These are phyloP conservation scores for Gymnopus androsaceus DNA, from an alignment of 1,284 basidiomycete species.

Conservation along the genomic window DNA sequence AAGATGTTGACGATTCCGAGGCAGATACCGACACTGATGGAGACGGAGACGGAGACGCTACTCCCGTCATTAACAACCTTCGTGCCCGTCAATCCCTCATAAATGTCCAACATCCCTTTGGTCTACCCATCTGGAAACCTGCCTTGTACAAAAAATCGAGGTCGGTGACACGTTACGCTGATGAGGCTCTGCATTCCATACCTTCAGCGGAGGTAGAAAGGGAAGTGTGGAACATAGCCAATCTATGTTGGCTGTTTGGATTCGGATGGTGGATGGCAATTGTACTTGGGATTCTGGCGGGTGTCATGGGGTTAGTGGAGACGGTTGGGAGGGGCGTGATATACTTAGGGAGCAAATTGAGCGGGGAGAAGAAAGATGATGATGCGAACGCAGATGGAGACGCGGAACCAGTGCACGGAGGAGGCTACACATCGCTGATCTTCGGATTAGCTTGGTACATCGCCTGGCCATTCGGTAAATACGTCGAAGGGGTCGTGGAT, in stretches of 20 bases:
- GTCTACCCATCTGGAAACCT: slow-evolving; percentile 99
- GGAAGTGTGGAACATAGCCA: slow-evolving; percentile 89
- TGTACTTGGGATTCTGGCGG: slow-evolving; percentile 54
- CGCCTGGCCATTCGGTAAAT: slow-evolving; percentile 98
- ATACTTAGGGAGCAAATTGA: slow-evolving; percentile 64
- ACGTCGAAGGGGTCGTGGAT: slow-evolving; percentile 80
- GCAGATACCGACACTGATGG: slow-evolving; percentile 30
- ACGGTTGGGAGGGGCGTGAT: slow-evolving; percentile 91
- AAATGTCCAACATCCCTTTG: slow-evolving; percentile 99
- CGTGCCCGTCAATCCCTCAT: slow-evolving; percentile 93
- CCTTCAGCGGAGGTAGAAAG: slow-evolving; percentile 92
- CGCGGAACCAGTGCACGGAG: too few relatives aligned
- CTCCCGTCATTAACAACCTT: slow-evolving; percentile 19
- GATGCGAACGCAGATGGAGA: too few relatives aligned
- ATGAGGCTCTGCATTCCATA: slow-evolving; percentile 88
- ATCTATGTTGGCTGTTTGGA: slow-evolving; percentile 85
- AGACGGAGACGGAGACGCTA: slow-evolving; percentile 23
- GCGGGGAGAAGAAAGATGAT: slow-evolving; percentile 81
- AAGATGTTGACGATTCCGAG: slow-evolving; percentile 27
- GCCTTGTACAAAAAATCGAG: slow-evolving; percentile 98
- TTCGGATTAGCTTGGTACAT: slow-evolving; percentile 96
- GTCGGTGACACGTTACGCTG: slow-evolving; percentile 94
- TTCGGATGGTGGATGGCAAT: slow-evolving; percentile 94
- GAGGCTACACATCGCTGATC: too few relatives aligned
- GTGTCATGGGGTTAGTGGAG: too few relatives aligned